Base-by-base conservation (phyloP, 2,329 filamentous ascomycete genomes). In the Lachnellula suecica region DNA sequence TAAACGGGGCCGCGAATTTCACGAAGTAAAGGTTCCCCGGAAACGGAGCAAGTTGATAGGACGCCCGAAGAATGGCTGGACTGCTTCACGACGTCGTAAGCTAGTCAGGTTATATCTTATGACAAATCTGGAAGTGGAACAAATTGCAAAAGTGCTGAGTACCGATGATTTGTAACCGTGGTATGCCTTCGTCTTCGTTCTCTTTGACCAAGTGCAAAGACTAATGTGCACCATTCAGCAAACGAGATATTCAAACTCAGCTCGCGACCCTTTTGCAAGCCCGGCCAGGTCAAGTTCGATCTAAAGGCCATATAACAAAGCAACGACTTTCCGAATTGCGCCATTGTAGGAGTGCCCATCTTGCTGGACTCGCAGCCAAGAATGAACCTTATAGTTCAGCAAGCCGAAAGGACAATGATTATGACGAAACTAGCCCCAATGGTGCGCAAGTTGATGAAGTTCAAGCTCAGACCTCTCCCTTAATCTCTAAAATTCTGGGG, bases 31-130 rank as follows among this genome's bases (percentile, higher is more conserved):
- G n/a, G n/a, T n/a, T n/a, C n/a, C n/a, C n/a, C 8, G n/a, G 25
- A 47, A 47, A 20, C 15, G 34, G n/a, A n/a, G n/a, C 15, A 44
- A 22, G 43, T 11, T 34, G n/a, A 51, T 51, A 42, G 48, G 48
- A 15, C 49, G 49, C 24, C 47, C 51, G 9, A 31, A 10, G 23
- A 53, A 48, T 24, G 23, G n/a, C 10, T 53, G 51, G 51, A 53
- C 51, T 7, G 19, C 34, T 24, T 20, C 45, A 53, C 35, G 51
- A 38, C 38, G 17, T n/a, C 44, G 45, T 11, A 53, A 53, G 29
- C 23, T 53, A 8, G 41, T 49, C 43, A 49, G 51, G 19, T 43
- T 53, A 17, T 53, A 53, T 45, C 34, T 53, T 15, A 31, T 53
- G 51, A 53, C 51, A 17, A 35, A 49, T 44, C 27, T 53, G 22